These are phyloP conservation scores for Lepidium aucheri DNA, from an alignment of 345 rosid genomes.

Conservation along the genomic window DNA sequence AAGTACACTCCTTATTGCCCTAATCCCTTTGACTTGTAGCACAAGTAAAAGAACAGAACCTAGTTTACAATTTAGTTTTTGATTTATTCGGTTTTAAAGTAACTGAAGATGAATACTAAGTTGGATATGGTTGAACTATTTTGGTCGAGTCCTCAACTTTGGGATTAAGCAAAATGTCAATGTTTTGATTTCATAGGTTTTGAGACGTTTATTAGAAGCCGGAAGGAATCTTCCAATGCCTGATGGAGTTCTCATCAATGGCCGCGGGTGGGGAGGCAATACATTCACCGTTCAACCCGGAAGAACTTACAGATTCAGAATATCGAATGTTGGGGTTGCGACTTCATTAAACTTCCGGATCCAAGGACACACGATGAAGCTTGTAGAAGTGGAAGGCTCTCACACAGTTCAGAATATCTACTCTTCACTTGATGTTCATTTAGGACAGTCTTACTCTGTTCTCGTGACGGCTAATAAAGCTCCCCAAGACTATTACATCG, in stretches of 20 bases:
- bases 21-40: neutral
- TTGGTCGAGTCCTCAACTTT: no score
- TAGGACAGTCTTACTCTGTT: conserved; percentile 87
- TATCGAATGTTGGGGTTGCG: conserved; percentile 72
- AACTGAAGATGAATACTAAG: no score
- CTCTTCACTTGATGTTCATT: conserved; percentile 67
- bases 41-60: neutral
- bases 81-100: no score
- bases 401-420: conserved; percentile 74
- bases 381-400: conserved; percentile 91
- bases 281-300: conserved; percentile 77
- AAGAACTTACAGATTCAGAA: conserved; percentile 75
- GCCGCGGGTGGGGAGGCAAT: conserved; percentile 75
- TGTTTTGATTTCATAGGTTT: conserved; percentile 21
- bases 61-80: no score
- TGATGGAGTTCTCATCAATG: conserved; percentile 89
- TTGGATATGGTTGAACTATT: no score
- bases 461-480: conserved; percentile 78
- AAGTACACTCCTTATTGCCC: conserved; percentile 4
- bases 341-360: conserved; percentile 77
- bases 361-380: conserved; percentile 75
- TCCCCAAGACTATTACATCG: conserved; percentile 68
- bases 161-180: neutral
- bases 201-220: conserved; percentile 47
- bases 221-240: conserved; percentile 66